Conservation (phyloP, 2,329 filamentous ascomycete species). For the Aureobasidium namibiae region DNA sequence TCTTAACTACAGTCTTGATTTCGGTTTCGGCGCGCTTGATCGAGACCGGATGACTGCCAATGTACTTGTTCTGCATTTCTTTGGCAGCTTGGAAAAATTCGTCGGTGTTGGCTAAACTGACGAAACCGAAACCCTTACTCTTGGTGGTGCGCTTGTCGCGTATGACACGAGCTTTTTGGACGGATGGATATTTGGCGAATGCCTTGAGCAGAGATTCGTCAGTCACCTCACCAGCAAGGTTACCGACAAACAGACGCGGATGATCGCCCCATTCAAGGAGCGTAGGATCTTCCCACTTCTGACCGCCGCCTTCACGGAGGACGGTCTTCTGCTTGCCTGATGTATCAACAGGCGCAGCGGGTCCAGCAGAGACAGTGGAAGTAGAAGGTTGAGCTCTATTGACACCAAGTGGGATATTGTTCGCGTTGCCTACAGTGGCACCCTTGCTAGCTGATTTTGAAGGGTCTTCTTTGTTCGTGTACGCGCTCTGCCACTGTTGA, state of each 20-base stretch:
- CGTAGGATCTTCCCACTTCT: conserved; percentile 81
- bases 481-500: conserved; percentile 89
- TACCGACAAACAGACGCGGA: conserved; percentile 91
- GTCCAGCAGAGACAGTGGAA: conserved; percentile 26
- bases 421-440: conserved; percentile 30
- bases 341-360: conserved; percentile 29
- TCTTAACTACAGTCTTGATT: conserved; percentile 65
- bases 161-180: conserved; percentile 88
- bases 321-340: conserved; percentile 73
- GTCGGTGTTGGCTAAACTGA: conserved; percentile 89
- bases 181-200: conserved; percentile 77
- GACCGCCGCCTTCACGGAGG: conserved; percentile 76
- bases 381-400: conserved; percentile 11
- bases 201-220: conserved; percentile 93
- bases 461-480: conserved; percentile 56
- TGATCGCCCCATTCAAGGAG: conserved; percentile 97
- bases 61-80: conserved; percentile 99
- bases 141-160: conserved; percentile 95
- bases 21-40: conserved; percentile 86
- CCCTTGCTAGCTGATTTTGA: conserved; percentile 24
- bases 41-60: conserved; percentile 78
- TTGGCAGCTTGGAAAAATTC: conserved; percentile 94
- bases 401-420: conserved; percentile 16
- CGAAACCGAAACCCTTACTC: conserved; percentile 92
- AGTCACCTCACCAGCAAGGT: conserved; percentile 92